phyloP scores from a whole-genome alignment of 2,329 filamentous ascomycete genomes.

The Colletotrichum tabaci region DNA sequence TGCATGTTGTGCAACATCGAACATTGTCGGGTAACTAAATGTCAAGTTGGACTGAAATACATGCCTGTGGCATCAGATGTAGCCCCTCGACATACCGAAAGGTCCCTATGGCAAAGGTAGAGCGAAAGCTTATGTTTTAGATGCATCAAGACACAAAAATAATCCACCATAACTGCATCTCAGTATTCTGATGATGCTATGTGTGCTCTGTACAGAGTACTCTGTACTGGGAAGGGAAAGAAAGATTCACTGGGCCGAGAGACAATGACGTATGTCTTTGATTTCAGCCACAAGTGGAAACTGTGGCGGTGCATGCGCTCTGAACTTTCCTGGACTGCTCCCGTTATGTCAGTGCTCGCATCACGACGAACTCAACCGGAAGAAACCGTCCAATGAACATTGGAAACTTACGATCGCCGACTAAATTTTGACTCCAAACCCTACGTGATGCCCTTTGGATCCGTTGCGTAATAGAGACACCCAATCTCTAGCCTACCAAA shows the following conservation, averaged over 20 bases:
- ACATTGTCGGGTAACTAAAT: no score
- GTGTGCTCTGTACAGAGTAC: not conserved
- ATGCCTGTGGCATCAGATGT: not conserved
- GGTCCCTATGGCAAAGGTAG: not conserved
- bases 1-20: no score
- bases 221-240: not conserved
- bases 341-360: constrained; percentile 29
- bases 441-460: constrained; percentile 15
- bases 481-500: not conserved
- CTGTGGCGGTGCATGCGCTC: constrained; percentile 30
- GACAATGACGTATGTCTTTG: constrained; percentile 11
- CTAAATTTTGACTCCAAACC: not conserved
- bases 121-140: no score
- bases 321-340: constrained; percentile 37
- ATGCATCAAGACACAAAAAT: not conserved
- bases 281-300: constrained; percentile 28
- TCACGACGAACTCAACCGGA: not conserved
- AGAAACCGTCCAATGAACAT: constrained; percentile 28
- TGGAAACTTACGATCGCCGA: not conserved
- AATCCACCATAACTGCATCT: not conserved
- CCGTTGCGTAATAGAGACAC: constrained; percentile 14
- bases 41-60: not conserved
- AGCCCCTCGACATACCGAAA: not conserved
- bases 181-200: not conserved
- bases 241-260: not conserved